A percentile compares a stretch with the other conserved stretches of the same genome.
Conservation (phyloP, 225 moss, liverwort and hornwort species). For the Pseudoscleropodium purum region DNA sequence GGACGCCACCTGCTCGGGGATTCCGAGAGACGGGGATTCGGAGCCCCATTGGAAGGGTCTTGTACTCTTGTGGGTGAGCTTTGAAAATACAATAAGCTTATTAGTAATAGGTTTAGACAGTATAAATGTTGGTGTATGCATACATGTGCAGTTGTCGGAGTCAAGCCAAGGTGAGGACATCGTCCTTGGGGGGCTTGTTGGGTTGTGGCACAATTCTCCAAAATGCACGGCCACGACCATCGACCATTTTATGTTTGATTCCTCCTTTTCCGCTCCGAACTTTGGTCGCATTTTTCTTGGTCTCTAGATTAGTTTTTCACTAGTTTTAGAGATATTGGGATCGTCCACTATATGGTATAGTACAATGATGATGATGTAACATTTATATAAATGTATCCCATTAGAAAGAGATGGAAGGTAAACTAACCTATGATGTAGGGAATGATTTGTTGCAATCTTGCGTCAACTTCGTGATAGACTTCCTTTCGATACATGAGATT, state of each 20-base stretch:
- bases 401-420: too few species aligned
- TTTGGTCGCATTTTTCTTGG: not conserved
- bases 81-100: too few species aligned
- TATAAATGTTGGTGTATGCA: not conserved
- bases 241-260: not conserved
- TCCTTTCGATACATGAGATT: too few species aligned
- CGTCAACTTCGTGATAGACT: too few species aligned
- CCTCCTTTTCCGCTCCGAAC: not conserved
- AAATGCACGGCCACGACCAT: conserved; percentile 17
- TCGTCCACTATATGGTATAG: too few species aligned
- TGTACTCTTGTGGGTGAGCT: not conserved
- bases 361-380: too few species aligned
- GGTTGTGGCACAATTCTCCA: not conserved
- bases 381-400: too few species aligned
- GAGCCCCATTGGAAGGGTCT: not conserved
- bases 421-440: too few species aligned
- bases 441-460: too few species aligned
- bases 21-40: not conserved
- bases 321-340: not conserved
- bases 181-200: not conserved
- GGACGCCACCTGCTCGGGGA: not conserved
- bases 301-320: too few species aligned
- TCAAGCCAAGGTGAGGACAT: not conserved
- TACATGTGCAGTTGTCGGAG: not conserved
- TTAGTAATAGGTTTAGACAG: not conserved